Conservation (phyloP, 1,139 yeast species). For the Suhomyces anneliseae region DNA sequence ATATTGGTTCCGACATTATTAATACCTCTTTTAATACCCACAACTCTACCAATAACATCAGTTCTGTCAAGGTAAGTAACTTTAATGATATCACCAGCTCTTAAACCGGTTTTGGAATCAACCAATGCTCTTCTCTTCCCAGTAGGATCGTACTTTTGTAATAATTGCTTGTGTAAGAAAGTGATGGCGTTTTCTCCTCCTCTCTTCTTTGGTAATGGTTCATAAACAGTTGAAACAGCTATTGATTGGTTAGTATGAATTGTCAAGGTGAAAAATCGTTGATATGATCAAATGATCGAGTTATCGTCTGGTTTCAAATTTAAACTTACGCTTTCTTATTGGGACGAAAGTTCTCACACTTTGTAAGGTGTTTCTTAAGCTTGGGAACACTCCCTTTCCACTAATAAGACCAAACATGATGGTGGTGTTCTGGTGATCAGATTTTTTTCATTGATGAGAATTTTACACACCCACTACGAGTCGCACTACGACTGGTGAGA, state of each 20-base stretch:
- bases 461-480: too few relatives aligned
- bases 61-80: constrained; percentile 71
- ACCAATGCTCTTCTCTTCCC: constrained; percentile 72
- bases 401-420: constrained; percentile 20
- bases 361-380: constrained; percentile 12
- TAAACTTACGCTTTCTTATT: constrained; percentile 22
- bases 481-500: too few relatives aligned
- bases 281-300: neutral
- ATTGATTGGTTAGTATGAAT: neutral
- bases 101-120: constrained; percentile 48
- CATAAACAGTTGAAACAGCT: constrained; percentile 42
- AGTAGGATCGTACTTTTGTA: constrained; percentile 63
- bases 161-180: constrained; percentile 50
- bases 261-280: constrained; percentile 17
- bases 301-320: neutral
- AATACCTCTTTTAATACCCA: constrained; percentile 65
- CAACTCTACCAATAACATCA: constrained; percentile 71
- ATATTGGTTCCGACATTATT: constrained; percentile 69
- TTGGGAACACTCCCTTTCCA: constrained; percentile 13
- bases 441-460: constrained; percentile 2
- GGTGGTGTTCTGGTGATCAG: neutral
- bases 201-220: constrained; percentile 53
- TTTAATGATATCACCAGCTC: constrained; percentile 81
- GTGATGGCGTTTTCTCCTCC: constrained; percentile 51
- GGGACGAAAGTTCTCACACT: constrained; percentile 24